These are phyloP conservation scores for Cryptosporidium viatorum DNA, from an alignment of 169 alveolate genomes.

Conservation along the genomic window DNA sequence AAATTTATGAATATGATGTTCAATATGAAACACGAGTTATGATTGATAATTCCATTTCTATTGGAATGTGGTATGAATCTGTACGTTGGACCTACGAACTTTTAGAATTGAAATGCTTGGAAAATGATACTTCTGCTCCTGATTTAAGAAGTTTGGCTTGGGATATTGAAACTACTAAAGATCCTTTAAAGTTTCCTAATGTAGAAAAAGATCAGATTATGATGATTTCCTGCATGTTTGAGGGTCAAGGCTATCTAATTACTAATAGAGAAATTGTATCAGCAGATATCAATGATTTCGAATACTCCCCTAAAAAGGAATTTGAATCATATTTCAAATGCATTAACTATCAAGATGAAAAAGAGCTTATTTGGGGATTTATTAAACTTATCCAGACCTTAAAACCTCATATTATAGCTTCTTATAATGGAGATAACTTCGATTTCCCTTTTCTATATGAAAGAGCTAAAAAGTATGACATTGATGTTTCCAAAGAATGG, in stretches of 20 bases:
- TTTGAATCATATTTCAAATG: constrained; percentile 81
- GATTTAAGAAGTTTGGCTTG: constrained; percentile 94
- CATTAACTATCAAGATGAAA: constrained; percentile 76
- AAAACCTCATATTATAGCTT: constrained; percentile 92
- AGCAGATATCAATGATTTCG: constrained; percentile 94
- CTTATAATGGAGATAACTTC: constrained; percentile 99
- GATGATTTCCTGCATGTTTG: constrained; percentile 92
- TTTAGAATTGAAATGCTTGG: constrained; percentile 77
- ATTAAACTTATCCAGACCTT: constrained; percentile 83
- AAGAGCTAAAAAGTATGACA: constrained; percentile 91
- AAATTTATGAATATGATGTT: constrained; percentile 95
- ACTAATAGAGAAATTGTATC: constrained; percentile 93
- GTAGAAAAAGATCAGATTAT: constrained; percentile 88
- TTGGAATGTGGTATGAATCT: constrained; percentile 95
- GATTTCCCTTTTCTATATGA: constrained; percentile 96
- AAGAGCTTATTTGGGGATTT: constrained; percentile 78
- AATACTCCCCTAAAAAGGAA: constrained; percentile 91
- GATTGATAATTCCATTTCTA: constrained; percentile 94
- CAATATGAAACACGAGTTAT: constrained; percentile 93
- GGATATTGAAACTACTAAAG: constrained; percentile 99
- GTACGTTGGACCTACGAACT: constrained; percentile 80
- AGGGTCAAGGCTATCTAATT: constrained; percentile 96
- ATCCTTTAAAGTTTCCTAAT: constrained; percentile 98
- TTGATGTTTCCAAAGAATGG: constrained; percentile 88
- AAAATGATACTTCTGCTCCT: constrained; percentile 87